These are phyloP conservation scores for Magnolia officinalis DNA, from an alignment of 164 flowering plant species.

Conservation along the genomic window DNA sequence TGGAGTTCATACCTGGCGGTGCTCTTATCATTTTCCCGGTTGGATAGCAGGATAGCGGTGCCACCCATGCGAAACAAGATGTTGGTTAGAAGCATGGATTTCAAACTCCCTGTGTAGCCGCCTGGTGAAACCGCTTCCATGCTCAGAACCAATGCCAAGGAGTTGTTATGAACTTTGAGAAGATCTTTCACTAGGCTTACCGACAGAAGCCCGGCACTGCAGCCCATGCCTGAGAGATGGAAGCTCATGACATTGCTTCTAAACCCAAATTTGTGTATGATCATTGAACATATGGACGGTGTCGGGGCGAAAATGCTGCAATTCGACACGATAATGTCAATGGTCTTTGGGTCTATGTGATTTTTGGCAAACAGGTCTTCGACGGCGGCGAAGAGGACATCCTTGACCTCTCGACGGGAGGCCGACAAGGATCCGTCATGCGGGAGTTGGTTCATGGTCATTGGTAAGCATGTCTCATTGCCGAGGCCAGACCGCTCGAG, in stretches of 20 bases:
- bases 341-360: slow-evolving; percentile 10
- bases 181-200: slow-evolving; percentile 16
- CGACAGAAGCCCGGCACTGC: slow-evolving; percentile 19
- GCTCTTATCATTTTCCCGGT: slow-evolving; percentile 2
- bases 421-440: slow-evolving; percentile 3
- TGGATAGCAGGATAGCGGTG: slow-evolving; percentile 12
- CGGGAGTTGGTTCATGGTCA: slow-evolving; percentile 8
- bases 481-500: slow-evolving; percentile 23
- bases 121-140: slow-evolving; percentile 13
- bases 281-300: slow-evolving; percentile 22
- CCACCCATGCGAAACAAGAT: slow-evolving; percentile 19
- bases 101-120: slow-evolving; percentile 7
- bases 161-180: slow-evolving; percentile 13
- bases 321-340: slow-evolving; percentile 17
- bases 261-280: slow-evolving; percentile 18
- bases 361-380: slow-evolving; percentile 2
- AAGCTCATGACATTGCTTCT: slow-evolving; percentile 19
- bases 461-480: slow-evolving; percentile 12
- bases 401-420: slow-evolving; percentile 6
- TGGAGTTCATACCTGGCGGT: slow-evolving; percentile 13
- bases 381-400: slow-evolving; percentile 16
- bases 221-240: slow-evolving; percentile 28
- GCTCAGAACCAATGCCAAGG: slow-evolving; percentile 13
- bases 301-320: slow-evolving; percentile 13
- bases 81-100: slow-evolving; percentile 16